These are phyloP conservation scores for Climacium dendroides DNA, from an alignment of 225 moss, liverwort and hornwort species.

Conservation along the genomic window DNA sequence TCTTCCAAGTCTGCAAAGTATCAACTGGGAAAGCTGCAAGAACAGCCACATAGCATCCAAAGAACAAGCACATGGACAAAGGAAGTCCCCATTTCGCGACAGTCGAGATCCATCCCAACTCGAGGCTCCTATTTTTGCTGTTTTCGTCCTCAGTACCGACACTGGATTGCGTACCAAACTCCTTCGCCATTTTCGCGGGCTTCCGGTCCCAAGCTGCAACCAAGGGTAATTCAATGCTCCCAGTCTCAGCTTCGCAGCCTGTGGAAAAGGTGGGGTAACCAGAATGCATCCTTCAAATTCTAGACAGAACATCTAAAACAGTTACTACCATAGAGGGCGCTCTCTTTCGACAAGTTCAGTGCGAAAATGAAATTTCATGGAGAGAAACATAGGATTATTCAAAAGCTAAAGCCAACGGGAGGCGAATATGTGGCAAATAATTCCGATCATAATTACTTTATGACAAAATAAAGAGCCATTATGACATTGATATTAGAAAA, in stretches of 20 bases:
- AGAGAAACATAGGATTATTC: background rate
- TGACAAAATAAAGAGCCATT: background rate
- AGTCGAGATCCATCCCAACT: background rate
- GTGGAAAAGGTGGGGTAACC: background rate
- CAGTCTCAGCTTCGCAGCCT: slow-evolving; percentile 1
- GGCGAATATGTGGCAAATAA: background rate
- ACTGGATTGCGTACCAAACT: background rate
- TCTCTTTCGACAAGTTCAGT: background rate
- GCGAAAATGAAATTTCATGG: background rate
- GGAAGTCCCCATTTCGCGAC: slow-evolving; percentile 7
- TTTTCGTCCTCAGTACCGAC: background rate
- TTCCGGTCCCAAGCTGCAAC: slow-evolving; percentile 28
- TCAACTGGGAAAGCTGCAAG: slow-evolving; percentile 23
- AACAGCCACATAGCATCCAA: slow-evolving; percentile 21
- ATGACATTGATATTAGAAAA: background rate
- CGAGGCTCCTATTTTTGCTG: slow-evolving; percentile 1
- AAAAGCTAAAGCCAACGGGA: background rate
- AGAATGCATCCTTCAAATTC: background rate
- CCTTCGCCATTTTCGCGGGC: slow-evolving; percentile 13
- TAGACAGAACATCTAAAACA: background rate
- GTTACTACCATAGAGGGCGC: background rate
- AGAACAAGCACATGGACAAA: slow-evolving; percentile 6
- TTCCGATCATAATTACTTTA: background rate
- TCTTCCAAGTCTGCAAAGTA: slow-evolving; percentile 1
- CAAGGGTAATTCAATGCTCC: slow-evolving; percentile 12